Percentiles rank a stretch among this genome's conserved stretches.
These are phyloP conservation scores for Pseudonitzschia delicatissima DNA, from an alignment of 108 stramenopile genomes.

Conservation along the genomic window DNA sequence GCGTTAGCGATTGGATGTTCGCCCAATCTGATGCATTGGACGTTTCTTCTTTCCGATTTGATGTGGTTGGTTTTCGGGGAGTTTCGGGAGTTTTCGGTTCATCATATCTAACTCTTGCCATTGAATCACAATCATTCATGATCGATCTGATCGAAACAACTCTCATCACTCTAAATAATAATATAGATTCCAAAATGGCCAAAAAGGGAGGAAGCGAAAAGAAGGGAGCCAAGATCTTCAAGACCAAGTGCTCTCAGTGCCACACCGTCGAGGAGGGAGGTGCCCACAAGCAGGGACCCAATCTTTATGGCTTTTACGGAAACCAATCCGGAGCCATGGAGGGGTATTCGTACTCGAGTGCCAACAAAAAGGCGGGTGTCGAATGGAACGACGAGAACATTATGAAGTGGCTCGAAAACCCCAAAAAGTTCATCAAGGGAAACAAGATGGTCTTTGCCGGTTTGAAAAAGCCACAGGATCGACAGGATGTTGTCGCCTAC, in stretches of 20 bases:
- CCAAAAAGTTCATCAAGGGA: conserved; percentile 99
- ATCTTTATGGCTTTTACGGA: conserved; percentile 98
- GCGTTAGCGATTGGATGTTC: background rate
- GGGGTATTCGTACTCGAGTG: conserved; percentile 94
- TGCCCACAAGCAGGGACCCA: conserved; percentile 99
- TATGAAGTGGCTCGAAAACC: conserved; percentile 96
- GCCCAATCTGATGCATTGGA: background rate
- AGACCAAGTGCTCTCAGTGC: conserved; percentile 97
- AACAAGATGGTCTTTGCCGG: conserved; percentile 99
- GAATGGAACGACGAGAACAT: conserved; percentile 94
- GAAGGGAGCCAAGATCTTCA: conserved; percentile 94
- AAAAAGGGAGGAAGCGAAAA: conserved; percentile 60
- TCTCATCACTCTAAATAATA: background rate
- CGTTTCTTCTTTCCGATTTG: background rate
- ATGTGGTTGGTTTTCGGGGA: background rate
- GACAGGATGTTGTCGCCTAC: conserved; percentile 98
- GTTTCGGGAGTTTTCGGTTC: too few relatives aligned
- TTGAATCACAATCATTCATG: background rate
- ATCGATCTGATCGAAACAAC: background rate
- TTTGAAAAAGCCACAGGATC: conserved; percentile 95
- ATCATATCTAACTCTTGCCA: too few relatives aligned
- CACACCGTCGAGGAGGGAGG: conserved; percentile 99
- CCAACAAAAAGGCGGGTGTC: conserved; percentile 98
- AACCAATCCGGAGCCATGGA: conserved; percentile 93
- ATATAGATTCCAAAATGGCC: conserved; percentile 35